phyloP scores from a whole-genome alignment of 768 basidiomycete genomes.

The Suillus cothurnatus region DNA sequence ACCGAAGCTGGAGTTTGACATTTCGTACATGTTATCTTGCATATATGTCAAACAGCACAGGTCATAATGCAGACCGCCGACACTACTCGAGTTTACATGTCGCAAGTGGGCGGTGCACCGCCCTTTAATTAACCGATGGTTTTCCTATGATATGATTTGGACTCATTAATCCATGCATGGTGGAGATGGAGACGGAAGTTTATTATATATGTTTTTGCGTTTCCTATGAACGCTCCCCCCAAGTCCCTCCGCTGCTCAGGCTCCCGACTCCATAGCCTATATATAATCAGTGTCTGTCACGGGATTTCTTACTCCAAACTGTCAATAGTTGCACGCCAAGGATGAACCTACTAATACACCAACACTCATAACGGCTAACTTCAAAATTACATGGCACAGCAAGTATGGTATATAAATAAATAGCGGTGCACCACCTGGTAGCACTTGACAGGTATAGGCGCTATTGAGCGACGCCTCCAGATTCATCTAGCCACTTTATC shows the following conservation, averaged over 20 bases:
- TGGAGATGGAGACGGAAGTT: neutral
- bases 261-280: neutral
- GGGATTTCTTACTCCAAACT: neutral
- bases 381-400: neutral
- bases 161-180: neutral
- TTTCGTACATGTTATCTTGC: no score
- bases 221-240: no score
- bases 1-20: neutral
- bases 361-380: neutral
- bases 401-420: neutral
- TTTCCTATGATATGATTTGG: neutral
- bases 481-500: conserved; percentile 14
- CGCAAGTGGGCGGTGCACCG: neutral
- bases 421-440: neutral
- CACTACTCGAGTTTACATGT: neutral
- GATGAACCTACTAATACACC: neutral
- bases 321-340: neutral
- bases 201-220: neutral
- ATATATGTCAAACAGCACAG: neutral
- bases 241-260: neutral
- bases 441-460: neutral
- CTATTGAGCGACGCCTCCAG: neutral
- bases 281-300: neutral
- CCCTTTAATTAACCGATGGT: neutral
- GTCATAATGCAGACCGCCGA: conserved; percentile 20